Conservation (phyloP, 2,329 filamentous ascomycete species). For the Cordyceps cicadae region DNA sequence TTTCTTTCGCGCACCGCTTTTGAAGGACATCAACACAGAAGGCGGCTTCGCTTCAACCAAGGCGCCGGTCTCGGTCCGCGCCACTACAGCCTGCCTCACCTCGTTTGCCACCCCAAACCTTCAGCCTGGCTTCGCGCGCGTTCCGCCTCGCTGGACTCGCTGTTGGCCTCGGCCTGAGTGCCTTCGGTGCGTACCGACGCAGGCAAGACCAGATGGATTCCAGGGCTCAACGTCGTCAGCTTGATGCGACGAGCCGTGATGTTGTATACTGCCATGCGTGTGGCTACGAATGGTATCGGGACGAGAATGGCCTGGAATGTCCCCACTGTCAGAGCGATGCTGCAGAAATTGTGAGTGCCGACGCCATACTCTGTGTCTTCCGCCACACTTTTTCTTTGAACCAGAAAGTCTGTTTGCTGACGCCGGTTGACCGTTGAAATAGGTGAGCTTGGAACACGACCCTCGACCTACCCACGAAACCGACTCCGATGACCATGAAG, state of each 20-base stretch:
- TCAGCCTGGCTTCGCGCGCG: slow-evolving; percentile 49
- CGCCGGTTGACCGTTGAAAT: background rate
- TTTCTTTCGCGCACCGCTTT: background rate
- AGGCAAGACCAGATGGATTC: slow-evolving; percentile 36
- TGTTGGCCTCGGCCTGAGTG: slow-evolving; percentile 51
- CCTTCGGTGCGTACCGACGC: slow-evolving; percentile 45
- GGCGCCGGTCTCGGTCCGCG: background rate
- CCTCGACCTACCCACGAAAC: slow-evolving; percentile 39
- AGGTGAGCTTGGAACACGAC: slow-evolving; percentile 52
- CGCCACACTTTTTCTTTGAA: background rate
- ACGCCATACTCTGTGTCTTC: background rate
- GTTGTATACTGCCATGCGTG: slow-evolving; percentile 84
- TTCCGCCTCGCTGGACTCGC: slow-evolving; percentile 46
- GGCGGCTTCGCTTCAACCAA: background rate
- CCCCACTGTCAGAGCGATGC: slow-evolving; percentile 71
- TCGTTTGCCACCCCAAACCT: background rate
- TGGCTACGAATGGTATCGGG: slow-evolving; percentile 69
- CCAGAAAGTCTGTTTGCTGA: background rate
- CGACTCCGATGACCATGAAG: slow-evolving; percentile 15
- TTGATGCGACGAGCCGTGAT: slow-evolving; percentile 51
- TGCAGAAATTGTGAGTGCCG: slow-evolving; percentile 70
- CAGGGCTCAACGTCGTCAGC: slow-evolving; percentile 19
- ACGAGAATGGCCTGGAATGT: slow-evolving; percentile 61
- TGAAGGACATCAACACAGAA: background rate
- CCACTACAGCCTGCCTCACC: background rate